phyloP scores from a whole-genome alignment of 2,329 filamentous ascomycete genomes.

The Neofusicoccum parvum region DNA sequence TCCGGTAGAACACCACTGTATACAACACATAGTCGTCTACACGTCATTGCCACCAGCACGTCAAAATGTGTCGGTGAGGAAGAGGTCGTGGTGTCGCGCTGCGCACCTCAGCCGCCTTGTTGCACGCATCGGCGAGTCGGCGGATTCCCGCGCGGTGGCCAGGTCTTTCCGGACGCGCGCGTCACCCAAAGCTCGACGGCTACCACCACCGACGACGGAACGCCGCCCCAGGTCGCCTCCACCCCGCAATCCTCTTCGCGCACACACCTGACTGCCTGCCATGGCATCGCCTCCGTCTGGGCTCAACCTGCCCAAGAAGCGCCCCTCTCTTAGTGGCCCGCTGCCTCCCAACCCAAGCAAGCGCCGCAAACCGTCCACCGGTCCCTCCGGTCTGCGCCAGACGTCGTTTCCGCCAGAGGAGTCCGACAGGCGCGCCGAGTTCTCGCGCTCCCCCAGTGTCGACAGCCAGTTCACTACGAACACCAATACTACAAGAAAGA shows the following conservation, averaged over 20 bases:
- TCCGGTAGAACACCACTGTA: too few relatives aligned
- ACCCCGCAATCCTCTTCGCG: constrained; percentile 20
- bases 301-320: constrained; percentile 63
- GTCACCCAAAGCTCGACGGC: constrained; percentile 10
- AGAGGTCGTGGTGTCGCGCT: background rate
- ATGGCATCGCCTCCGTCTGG: constrained; percentile 62
- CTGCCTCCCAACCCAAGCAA: constrained; percentile 53
- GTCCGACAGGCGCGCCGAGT: constrained; percentile 47
- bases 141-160: background rate
- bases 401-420: constrained; percentile 76
- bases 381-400: constrained; percentile 70
- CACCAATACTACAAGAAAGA: constrained; percentile 50
- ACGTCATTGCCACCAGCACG: background rate
- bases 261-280: constrained; percentile 39
- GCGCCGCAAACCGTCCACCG: constrained; percentile 71
- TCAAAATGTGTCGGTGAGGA: background rate
- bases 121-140: background rate
- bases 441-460: constrained; percentile 65
- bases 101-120: background rate
- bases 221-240: background rate
- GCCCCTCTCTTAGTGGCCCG: constrained; percentile 57
- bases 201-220: background rate
- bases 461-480: constrained; percentile 61
- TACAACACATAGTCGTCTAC: too few relatives aligned
- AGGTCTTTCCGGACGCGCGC: background rate